Evolutionary conservation across 202 grass and related monocot genomes (phyloP).

Genomic region (Eragrostis tef): DNA sequence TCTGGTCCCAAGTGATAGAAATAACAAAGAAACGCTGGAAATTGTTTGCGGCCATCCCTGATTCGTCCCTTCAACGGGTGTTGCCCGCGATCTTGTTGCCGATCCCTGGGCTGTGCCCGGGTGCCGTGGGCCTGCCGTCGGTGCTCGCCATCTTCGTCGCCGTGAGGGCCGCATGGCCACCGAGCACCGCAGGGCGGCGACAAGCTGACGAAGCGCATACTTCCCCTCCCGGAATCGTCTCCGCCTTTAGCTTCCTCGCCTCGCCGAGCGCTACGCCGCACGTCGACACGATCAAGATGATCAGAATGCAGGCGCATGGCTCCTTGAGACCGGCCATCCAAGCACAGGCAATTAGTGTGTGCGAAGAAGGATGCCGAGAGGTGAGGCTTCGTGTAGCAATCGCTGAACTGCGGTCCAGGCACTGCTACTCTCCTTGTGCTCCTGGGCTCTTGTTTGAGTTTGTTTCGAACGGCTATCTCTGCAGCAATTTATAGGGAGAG

Average conservation of each 20-base stretch:
- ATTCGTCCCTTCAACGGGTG: slow-evolving; percentile 1
- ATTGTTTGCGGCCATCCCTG: not conserved
- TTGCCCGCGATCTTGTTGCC: slow-evolving; percentile 59
- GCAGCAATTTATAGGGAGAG: slow-evolving; percentile 46
- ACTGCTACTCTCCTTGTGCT: not conserved
- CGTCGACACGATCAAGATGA: slow-evolving; percentile 43
- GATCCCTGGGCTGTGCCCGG: slow-evolving; percentile 68
- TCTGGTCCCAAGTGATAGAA: not conserved
- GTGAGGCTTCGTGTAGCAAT: not conserved
- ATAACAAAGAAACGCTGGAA: not conserved
- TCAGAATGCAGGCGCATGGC: slow-evolving; percentile 41
- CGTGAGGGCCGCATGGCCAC: not conserved
- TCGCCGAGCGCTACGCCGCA: slow-evolving; percentile 11
- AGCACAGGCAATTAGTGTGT: not conserved
- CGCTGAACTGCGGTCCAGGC: not conserved
- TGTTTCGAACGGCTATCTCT: slow-evolving; percentile 6
- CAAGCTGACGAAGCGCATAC: not conserved
- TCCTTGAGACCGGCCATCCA: slow-evolving; percentile 54
- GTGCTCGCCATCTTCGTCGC: slow-evolving; percentile 32
- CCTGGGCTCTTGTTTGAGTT: slow-evolving; percentile 11
- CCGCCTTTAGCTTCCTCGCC: slow-evolving; percentile 45
- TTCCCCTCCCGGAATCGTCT: not conserved
- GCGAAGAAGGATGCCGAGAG: not conserved
- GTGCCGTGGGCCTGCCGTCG: slow-evolving; percentile 51
- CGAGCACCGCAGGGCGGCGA: slow-evolving; percentile 1